phyloP scores from a whole-genome alignment of 2,329 filamentous ascomycete genomes.

The Chrysoporthe puriensis region DNA sequence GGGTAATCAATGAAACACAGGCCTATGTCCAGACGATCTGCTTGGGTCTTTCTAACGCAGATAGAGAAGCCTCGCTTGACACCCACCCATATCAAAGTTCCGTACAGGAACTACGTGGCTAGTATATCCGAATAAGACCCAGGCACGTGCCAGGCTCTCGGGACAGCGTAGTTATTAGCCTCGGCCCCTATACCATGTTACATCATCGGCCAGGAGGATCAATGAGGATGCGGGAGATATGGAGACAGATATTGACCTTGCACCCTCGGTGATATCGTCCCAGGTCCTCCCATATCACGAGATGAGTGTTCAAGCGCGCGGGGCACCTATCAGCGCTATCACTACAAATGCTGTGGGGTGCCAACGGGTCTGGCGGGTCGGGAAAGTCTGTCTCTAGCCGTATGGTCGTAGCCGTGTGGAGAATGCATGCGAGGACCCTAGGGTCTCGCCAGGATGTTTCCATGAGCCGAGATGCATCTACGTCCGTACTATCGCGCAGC shows the following conservation, averaged over 20 bases:
- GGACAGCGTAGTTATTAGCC: neutral
- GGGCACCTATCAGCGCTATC: neutral
- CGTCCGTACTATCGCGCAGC: neutral
- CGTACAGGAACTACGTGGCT: no score
- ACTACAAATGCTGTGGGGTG: neutral
- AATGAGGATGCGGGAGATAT: neutral
- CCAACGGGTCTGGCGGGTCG: neutral
- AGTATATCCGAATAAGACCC: conserved; percentile 1
- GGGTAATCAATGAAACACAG: no score
- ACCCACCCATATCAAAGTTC: neutral
- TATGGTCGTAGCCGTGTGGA: conserved; percentile 8
- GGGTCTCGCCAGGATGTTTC: neutral
- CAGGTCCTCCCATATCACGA: neutral
- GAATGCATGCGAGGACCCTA: conserved; percentile 2
- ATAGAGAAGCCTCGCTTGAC: no score
- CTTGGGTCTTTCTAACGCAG: no score
- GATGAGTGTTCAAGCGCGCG: neutral
- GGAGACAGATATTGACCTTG: neutral
- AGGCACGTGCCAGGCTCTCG: neutral
- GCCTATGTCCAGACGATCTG: no score
- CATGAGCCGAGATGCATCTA: conserved; percentile 15
- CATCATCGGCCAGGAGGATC: neutral
- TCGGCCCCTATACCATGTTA: conserved; percentile 3
- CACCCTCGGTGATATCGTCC: neutral
- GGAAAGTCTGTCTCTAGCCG: neutral